Evolutionary conservation across 495 filamentous ascomycete genomes (phyloP).

Genomic region (Parachaetomium inaequale): DNA sequence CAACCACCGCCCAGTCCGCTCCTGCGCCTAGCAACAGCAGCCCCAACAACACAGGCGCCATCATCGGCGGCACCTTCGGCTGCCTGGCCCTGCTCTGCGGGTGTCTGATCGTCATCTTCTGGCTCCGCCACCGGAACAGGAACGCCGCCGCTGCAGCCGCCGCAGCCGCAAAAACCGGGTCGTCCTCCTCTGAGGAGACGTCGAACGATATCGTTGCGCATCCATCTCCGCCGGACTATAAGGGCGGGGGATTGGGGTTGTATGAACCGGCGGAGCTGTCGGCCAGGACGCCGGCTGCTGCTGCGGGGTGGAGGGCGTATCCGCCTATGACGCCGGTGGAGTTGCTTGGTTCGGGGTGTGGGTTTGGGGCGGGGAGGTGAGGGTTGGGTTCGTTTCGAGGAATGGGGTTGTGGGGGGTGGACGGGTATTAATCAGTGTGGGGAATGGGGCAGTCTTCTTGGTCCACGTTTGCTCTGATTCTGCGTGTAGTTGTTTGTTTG

Average conservation of each 20-base stretch:
- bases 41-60: slow-evolving; percentile 8
- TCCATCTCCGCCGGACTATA: too few relatives aligned
- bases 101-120: not conserved
- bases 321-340: not conserved
- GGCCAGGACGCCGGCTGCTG: not conserved
- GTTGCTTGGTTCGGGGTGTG: not conserved
- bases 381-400: not conserved
- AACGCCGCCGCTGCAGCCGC: too few relatives aligned
- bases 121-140: not conserved
- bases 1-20: not conserved
- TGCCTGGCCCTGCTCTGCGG: slow-evolving; percentile 7
- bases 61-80: slow-evolving; percentile 7
- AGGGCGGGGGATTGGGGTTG: too few relatives aligned
- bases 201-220: too few relatives aligned
- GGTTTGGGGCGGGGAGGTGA: not conserved
- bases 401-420: too few relatives aligned
- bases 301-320: not conserved
- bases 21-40: not conserved
- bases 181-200: too few relatives aligned
- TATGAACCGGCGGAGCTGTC: not conserved
- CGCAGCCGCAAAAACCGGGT: too few relatives aligned
- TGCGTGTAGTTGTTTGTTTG: too few relatives aligned
- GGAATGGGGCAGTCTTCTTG: too few relatives aligned
- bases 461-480: too few relatives aligned
- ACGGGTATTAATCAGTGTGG: too few relatives aligned